Evolutionary conservation across 257 asterid genomes (phyloP), one percentile per base, ranked within the genome.

Genomic region (Mitragyna speciosa): DNA sequence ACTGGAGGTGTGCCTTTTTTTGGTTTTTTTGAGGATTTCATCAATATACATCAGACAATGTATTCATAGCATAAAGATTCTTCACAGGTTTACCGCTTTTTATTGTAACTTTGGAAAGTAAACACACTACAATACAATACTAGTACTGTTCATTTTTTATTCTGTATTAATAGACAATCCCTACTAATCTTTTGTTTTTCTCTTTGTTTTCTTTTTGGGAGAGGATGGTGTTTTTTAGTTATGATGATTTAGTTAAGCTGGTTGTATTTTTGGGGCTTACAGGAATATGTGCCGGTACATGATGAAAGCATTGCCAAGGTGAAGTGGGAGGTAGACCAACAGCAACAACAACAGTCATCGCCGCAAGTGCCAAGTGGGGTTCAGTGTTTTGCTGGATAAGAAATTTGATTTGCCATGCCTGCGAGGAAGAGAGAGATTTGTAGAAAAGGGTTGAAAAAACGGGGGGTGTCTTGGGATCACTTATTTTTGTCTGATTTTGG

Each of bases 261-360:
- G 6, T 72, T 33, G 11, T 76, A 6, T 14, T 28, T 64, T 28
- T 31, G 14, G 30, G 26, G 65, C 12, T 2, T 39, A 20, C 61
- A 91, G 97, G 91, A 86, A 17, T 90, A 89, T 59, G 91, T 82
- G 81, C 82, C 91, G 2, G 92, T 82, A 47, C 78, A 87, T 45
- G 94, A 89, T 81, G 94, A 82, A 81, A 85, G 71, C 26, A 83
- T 83, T 5, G 86, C 86, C 22, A 84, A 84, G 68, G 69, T 89
- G 52, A 90, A 90, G 22, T 90, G 97, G 97, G 86, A 85, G 17
- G 86, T 67, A 2, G 86, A 85, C 14, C 81, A 75, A 20, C 86
- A 28, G 22, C 33, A 33, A 39, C 17, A 26, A 28, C 5, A 31
- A 17, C 16, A 28, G 28, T 45, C 78, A 39, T 2, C 16, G 10